Evolutionary conservation across 1,139 yeast genomes (phyloP), one percentile per base, ranked within the genome.

Genomic region (Yamadazyma aaseri): DNA sequence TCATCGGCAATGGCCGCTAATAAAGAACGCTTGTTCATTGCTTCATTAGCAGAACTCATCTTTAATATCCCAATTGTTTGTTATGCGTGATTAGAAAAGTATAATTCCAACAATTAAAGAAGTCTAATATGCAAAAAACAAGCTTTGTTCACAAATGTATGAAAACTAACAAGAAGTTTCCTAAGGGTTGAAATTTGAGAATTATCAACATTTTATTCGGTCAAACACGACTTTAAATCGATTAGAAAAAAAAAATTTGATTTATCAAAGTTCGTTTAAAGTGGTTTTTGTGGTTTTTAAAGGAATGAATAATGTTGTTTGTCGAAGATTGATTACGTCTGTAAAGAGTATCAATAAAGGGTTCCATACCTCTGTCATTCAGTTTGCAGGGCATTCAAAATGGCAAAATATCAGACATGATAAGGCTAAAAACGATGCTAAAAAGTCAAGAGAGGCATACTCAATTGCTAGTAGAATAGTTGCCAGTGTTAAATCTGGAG

Each of bases 341-440:
- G n/a, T 7, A 6, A 22, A 6, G 12, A 13, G 20, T 5, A 10
- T 14, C 7, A 8, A 10, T 16, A 21, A 26, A 20, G 12, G 15
- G n/a, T 14, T 31, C 10, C 53, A 54, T 28, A 33, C 48, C 11
- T 30, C 46, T 15, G 6, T 39, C 2, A 5, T 32, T 1, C 18
- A 34, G 4, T 35, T 44, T 6, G 78, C 83, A 0, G 96, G 98
- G 1, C 98, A 92, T 58, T 83, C 86, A 27, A 92, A 90, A 60
- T 92, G 98, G 98, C 86, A 95, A 28, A 87, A 86, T 35, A 92
- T 92, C 46, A 82, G 89, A 53, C 97, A 89, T 52, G 95, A 86
- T 55, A 92, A 92, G 61, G 95, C 95, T 37, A 86, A 87, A 45
- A 87, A 89, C 53, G 98, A 92, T 59, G 86, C 90, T 11, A 79